phyloP scores from a whole-genome alignment of 1,284 basidiomycete genomes.

The Ganoderma resinaceum region DNA sequence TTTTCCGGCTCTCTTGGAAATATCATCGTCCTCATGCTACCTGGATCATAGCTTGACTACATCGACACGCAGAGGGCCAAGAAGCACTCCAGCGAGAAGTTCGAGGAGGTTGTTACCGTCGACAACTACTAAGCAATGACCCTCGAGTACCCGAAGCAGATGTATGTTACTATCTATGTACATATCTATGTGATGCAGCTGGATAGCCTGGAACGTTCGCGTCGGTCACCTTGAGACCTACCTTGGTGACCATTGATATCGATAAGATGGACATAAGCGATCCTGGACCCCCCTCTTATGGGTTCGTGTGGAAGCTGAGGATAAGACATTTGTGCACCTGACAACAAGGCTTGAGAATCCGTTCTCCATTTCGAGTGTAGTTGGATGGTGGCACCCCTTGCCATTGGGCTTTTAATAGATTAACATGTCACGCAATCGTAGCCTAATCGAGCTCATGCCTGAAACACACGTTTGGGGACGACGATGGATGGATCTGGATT shows the following conservation, averaged over 20 bases:
- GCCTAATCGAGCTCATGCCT: background rate
- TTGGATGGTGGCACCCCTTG: background rate
- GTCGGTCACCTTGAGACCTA: background rate
- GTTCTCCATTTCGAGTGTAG: background rate
- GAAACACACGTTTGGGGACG: background rate
- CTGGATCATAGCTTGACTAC: slow-evolving; percentile 43
- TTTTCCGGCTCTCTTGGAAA: background rate
- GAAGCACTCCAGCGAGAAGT: slow-evolving; percentile 37
- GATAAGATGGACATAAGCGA: background rate
- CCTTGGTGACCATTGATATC: background rate
- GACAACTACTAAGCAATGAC: slow-evolving; percentile 30
- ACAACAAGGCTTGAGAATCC: background rate
- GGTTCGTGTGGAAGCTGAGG: too few relatives aligned
- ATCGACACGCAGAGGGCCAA: slow-evolving; percentile 54
- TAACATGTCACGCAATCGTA: background rate
- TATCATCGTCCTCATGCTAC: background rate
- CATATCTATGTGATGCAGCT: background rate
- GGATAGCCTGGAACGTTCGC: background rate
- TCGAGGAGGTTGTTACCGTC: slow-evolving; percentile 32
- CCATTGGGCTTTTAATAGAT: background rate
- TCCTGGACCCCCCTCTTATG: background rate
- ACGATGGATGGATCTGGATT: too few relatives aligned
- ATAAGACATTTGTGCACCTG: too few relatives aligned
- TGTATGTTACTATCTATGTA: slow-evolving; percentile 24
- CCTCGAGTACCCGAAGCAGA: background rate